phyloP scores from a whole-genome alignment of 73 alveolate species.

The Blepharisma stoltei region DNA sequence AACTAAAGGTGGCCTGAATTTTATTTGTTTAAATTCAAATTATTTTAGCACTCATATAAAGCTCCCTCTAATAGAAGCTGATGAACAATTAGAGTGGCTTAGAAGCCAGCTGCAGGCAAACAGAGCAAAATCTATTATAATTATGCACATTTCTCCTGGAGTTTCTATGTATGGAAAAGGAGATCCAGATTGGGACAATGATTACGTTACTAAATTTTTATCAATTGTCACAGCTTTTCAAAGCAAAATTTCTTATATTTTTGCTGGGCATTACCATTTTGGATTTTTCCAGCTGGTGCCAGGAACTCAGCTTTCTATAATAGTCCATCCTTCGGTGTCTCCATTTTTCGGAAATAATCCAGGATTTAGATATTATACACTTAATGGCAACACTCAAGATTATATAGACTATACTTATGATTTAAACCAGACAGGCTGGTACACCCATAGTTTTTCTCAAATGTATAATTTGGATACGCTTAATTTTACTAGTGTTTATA shows the following conservation, averaged over 20 bases:
- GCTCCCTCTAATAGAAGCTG: background rate
- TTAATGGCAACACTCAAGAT: background rate
- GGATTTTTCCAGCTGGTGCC: background rate
- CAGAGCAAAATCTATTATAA: background rate
- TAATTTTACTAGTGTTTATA: too few species aligned
- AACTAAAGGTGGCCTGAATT: background rate
- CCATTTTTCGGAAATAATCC: background rate
- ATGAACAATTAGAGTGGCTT: background rate
- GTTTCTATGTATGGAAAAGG: background rate
- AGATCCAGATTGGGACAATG: background rate
- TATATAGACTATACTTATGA: background rate
- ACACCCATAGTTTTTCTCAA: background rate
- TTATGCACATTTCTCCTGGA: background rate
- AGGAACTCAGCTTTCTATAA: background rate
- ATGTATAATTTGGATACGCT: too few species aligned
- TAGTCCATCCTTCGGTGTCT: background rate
- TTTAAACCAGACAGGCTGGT: background rate
- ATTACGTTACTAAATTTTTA: background rate
- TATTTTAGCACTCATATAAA: background rate
- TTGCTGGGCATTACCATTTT: background rate
- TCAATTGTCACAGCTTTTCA: background rate
- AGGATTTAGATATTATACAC: background rate
- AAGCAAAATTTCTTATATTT: background rate
- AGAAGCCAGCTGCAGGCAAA: background rate
- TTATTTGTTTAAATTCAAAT: background rate